Percentiles rank a stretch among this genome's conserved stretches.
Evolutionary conservation across 805 yeast genomes (phyloP).

Genomic region (Candida multigemmis): DNA sequence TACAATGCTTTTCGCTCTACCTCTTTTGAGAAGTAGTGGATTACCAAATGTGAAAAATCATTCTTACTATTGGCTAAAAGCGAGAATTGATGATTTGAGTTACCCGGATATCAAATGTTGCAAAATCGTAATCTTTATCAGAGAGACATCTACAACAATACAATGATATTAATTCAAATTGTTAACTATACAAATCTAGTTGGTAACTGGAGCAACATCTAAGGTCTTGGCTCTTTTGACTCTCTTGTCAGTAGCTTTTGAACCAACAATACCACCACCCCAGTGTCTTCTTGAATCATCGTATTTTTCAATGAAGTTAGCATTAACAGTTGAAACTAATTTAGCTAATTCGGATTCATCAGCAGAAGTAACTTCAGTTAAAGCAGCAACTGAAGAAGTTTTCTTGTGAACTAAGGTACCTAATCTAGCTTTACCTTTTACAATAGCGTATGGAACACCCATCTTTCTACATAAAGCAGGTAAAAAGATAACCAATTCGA

Average conservation of each 20-base stretch:
- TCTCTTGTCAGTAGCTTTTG: conserved; percentile 80
- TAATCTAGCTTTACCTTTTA: conserved; percentile 50
- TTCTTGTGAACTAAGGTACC: conserved; percentile 96
- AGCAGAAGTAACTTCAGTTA: conserved; percentile 90
- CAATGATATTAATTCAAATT: too few species aligned
- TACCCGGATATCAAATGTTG: too few species aligned
- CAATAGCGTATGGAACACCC: conserved; percentile 98
- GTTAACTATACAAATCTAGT: too few species aligned
- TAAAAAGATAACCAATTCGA: conserved; percentile 92
- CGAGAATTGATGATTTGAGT: too few species aligned
- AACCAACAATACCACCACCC: conserved; percentile 99
- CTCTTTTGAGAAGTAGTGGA: too few species aligned
- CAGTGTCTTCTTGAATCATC: conserved; percentile 97
- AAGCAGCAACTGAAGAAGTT: conserved; percentile 95
- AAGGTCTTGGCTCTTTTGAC: conserved; percentile 62
- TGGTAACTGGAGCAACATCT: conserved; percentile 24
- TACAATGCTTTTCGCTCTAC: too few species aligned
- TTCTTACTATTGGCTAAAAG: too few species aligned
- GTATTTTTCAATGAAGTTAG: conserved; percentile 89
- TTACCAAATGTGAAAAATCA: too few species aligned
- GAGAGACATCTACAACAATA: too few species aligned
- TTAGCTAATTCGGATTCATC: conserved; percentile 93
- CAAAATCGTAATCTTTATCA: too few species aligned
- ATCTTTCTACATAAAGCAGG: conserved; percentile 99
- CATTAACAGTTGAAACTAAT: conserved; percentile 85